Evolutionary conservation across 495 filamentous ascomycete genomes (phyloP), one percentile per base, ranked within the genome.

Genomic region (Lasiosphaeris hirsuta): DNA sequence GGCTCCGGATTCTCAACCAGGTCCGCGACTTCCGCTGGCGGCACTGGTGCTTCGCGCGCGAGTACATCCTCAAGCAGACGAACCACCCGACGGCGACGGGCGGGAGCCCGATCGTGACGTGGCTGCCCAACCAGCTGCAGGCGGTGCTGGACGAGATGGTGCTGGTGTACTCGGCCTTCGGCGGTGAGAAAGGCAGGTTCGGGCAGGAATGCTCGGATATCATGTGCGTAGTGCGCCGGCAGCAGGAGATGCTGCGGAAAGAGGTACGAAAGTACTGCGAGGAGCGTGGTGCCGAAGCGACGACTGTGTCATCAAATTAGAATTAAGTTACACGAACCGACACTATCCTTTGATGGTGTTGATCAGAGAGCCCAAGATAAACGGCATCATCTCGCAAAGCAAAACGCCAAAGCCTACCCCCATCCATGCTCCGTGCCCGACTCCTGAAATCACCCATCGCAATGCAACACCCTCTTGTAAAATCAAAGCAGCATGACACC

Each of bases 1-100:
- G 92, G 72, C 77, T 96, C 5, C 76, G 80, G 61, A 78, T 84
- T 0, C 70, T 96, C 17, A 85, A 96, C 68, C 87, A 96, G 69
- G 88, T 96, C 10, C 84, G 92, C 50, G 90, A 92, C 63, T 96
- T 96, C 75, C 76, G 92, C 57, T 96, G 92, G 92, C 79, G 92
- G 3, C 92, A 96, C 65, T 96, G 92, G 92, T 85, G 91, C 59
- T 96, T 96, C 63, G 90, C 90, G n/a, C 77, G 90, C 17, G 92
- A 96, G 78, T 96, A 96, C 61, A 96, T 96, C 57, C 81, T 96
- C 53, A 90, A 89, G 65, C 81, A 85, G 56, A 94, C 89, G 0
- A 77, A 74, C 0, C 89, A 96, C 64, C 90, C 92, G 0, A 93
- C 88, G 30, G 92, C 92, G 4, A 96, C 92, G 0, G 92, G 92